Evolutionary conservation across 2,329 filamentous ascomycete genomes (phyloP).

Genomic region (Neurospora sp.): DNA sequence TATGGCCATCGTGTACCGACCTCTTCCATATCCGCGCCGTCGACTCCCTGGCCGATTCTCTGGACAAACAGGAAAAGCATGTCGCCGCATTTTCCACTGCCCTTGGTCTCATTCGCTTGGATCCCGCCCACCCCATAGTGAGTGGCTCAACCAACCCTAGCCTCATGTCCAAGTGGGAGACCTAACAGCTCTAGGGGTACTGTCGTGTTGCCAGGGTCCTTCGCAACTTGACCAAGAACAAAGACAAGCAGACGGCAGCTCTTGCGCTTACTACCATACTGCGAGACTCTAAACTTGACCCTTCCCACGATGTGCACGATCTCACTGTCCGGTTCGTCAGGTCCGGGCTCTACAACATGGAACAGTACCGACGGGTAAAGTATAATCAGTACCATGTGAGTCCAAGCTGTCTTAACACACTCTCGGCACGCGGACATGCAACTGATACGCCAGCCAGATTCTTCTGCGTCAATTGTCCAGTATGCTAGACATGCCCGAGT

Average conservation of each 20-base stretch:
- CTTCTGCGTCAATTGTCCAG: constrained; percentile 13
- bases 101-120: constrained; percentile 13
- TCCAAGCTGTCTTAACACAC: background rate
- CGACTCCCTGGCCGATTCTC: constrained; percentile 12
- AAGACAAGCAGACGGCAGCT: background rate
- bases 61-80: constrained; percentile 7
- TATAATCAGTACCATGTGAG: constrained; percentile 11
- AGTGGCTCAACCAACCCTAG: background rate
- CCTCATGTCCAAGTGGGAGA: background rate
- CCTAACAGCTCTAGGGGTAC: constrained; percentile 13
- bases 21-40: constrained; percentile 10
- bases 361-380: constrained; percentile 1
- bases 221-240: constrained; percentile 6
- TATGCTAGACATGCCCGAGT: constrained; percentile 6
- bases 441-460: constrained; percentile 4
- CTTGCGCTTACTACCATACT: constrained; percentile 3
- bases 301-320: constrained; percentile 1
- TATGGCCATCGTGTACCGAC: constrained; percentile 12
- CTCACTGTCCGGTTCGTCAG: constrained; percentile 8
- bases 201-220: constrained; percentile 14
- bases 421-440: background rate
- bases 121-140: constrained; percentile 12
- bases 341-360: constrained; percentile 6
- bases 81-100: constrained; percentile 13
- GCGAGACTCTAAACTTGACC: background rate